Evolutionary conservation across 164 flowering plant species (phyloP).

Genomic region (Liquidambar formosana): DNA sequence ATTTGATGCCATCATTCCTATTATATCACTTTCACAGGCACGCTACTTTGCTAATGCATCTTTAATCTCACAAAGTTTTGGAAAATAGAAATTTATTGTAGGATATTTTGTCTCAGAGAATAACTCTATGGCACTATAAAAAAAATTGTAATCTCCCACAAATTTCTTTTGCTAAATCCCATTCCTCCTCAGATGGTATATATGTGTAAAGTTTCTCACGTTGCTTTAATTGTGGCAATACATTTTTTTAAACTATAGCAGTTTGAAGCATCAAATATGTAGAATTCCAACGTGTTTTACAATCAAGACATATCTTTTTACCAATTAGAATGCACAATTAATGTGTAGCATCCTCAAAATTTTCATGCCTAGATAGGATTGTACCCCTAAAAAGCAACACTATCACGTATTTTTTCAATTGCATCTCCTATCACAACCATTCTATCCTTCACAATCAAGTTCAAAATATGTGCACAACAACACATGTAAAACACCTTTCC

Average conservation of each 20-base stretch:
- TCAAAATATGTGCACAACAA: too few species aligned
- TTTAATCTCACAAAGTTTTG: conserved; percentile 10
- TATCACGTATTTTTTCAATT: conserved; percentile 11
- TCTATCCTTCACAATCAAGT: conserved; percentile 10
- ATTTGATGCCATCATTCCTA: not conserved
- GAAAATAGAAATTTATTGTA: not conserved
- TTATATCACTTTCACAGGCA: not conserved
- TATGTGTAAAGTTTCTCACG: too few species aligned
- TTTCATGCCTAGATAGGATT: conserved; percentile 7
- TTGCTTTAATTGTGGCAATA: too few species aligned
- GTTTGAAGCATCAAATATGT: conserved; percentile 10
- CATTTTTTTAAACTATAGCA: conserved; percentile 7
- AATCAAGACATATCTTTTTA: conserved; percentile 12
- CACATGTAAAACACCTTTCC: too few species aligned
- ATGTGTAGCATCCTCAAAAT: not conserved
- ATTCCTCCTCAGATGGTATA: not conserved
- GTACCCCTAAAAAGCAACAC: conserved; percentile 16
- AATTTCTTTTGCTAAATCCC: not conserved
- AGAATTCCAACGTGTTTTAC: conserved; percentile 15
- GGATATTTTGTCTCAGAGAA: not conserved
- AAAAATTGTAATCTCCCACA: not conserved
- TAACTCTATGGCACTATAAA: not conserved
- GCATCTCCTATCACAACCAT: conserved; percentile 1
- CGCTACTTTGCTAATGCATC: not conserved
- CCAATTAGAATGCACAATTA: not conserved